These are phyloP conservation scores for Fusarium nanum DNA, from an alignment of 2,329 filamentous ascomycete species.

Conservation along the genomic window DNA sequence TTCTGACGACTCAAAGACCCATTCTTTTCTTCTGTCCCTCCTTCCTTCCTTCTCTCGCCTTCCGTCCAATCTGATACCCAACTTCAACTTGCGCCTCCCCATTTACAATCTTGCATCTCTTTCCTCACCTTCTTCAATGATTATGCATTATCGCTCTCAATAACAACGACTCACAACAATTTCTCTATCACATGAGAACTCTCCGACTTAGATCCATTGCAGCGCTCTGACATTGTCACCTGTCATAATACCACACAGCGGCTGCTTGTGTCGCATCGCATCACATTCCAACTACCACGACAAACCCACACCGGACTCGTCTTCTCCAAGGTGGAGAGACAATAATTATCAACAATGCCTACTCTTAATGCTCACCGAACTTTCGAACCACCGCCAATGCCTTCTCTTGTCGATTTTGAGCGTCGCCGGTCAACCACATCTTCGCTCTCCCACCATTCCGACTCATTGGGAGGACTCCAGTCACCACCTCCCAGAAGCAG, in stretches of 20 bases:
- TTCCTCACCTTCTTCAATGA: not conserved
- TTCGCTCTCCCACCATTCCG: slow-evolving; percentile 33
- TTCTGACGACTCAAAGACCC: slow-evolving; percentile 2
- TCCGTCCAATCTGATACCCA: slow-evolving; percentile 12
- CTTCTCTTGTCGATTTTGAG: slow-evolving; percentile 44
- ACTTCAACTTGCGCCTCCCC: slow-evolving; percentile 6
- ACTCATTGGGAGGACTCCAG: slow-evolving; percentile 37
- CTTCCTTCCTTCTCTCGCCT: slow-evolving; percentile 15
- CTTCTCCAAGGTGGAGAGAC: not conserved
- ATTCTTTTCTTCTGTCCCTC: slow-evolving; percentile 33
- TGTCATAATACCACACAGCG: not conserved
- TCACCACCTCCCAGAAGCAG: slow-evolving; percentile 40
- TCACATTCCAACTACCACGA: slow-evolving; percentile 6
- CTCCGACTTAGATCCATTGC: not conserved
- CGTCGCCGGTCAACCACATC: slow-evolving; percentile 43
- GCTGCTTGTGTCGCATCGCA: slow-evolving; percentile 18
- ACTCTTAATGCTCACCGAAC: slow-evolving; percentile 43
- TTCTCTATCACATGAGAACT: not conserved
- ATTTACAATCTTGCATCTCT: not conserved
- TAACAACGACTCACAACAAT: not conserved
- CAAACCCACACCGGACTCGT: slow-evolving; percentile 1
- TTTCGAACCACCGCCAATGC: slow-evolving; percentile 44
- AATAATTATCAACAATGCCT: slow-evolving; percentile 35
- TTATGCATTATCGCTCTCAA: slow-evolving; percentile 23
- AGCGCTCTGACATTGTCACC: not conserved